A percentile compares a stretch with the other conserved stretches of the same genome.
These are phyloP conservation scores for Sclerotinia borealis DNA, from an alignment of 2,329 filamentous ascomycete genomes.

Conservation along the genomic window DNA sequence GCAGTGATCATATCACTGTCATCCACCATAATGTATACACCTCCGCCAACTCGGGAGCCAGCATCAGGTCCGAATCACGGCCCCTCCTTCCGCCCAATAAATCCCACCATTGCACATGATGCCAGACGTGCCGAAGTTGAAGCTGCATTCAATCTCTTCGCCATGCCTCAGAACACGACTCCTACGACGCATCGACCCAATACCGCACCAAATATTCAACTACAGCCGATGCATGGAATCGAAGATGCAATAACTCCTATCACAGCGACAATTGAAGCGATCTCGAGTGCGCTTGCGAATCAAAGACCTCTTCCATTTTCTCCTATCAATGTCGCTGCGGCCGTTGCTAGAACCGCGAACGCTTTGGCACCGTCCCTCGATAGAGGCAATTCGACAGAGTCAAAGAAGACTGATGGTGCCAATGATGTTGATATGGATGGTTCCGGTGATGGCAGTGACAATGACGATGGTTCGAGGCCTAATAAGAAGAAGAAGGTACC, in stretches of 20 bases:
- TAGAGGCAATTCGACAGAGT: slow-evolving; percentile 54
- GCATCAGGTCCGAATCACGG: slow-evolving; percentile 15
- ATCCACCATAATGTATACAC: not conserved
- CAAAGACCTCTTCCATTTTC: slow-evolving; percentile 53
- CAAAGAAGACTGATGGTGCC: slow-evolving; percentile 54
- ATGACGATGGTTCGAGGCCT: slow-evolving; percentile 60
- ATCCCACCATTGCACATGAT: slow-evolving; percentile 45
- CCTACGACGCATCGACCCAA: slow-evolving; percentile 46
- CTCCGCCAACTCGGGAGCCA: not conserved
- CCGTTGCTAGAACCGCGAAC: slow-evolving; percentile 44
- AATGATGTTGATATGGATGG: slow-evolving; percentile 72
- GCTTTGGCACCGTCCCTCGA: slow-evolving; percentile 39
- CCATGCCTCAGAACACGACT: slow-evolving; percentile 44
- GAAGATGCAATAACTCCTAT: slow-evolving; percentile 58
- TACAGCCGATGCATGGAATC: slow-evolving; percentile 35
- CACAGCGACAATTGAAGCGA: slow-evolving; percentile 44
- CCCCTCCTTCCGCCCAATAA: slow-evolving; percentile 51
- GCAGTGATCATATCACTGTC: not conserved
- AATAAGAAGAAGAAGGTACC: slow-evolving; percentile 96
- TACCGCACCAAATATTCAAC: slow-evolving; percentile 39
- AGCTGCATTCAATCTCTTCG: slow-evolving; percentile 19
- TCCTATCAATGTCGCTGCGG: slow-evolving; percentile 39
- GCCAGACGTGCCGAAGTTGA: not conserved
- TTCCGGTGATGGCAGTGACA: slow-evolving; percentile 53
- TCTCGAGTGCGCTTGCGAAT: slow-evolving; percentile 34